phyloP scores from a whole-genome alignment of 2,329 filamentous ascomycete genomes.

The Nemania sp. region DNA sequence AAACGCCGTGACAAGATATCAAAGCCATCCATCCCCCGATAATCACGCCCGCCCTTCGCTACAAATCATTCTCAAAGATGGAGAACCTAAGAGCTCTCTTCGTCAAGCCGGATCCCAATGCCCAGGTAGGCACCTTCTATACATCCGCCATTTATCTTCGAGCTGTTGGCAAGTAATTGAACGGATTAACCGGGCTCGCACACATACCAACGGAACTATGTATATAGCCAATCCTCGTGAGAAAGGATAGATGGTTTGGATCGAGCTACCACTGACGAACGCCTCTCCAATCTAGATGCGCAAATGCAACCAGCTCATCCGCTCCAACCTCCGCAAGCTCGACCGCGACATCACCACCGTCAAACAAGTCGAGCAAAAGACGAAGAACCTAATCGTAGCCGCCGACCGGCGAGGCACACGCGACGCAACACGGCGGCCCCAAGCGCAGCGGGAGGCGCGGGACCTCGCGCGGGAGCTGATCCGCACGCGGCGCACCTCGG shows the following conservation, averaged over 20 bases:
- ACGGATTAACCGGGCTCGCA: not conserved
- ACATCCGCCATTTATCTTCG: not conserved
- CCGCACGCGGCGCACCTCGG: constrained; percentile 79
- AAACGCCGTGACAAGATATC: not conserved
- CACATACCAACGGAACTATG: not conserved
- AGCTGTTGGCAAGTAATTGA: not conserved
- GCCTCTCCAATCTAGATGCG: constrained; percentile 73
- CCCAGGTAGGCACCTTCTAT: constrained; percentile 73
- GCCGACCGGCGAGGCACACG: constrained; percentile 84
- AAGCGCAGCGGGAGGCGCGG: constrained; percentile 85
- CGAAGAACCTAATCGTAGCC: constrained; percentile 84
- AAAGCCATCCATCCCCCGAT: no score
- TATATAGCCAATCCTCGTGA: not conserved
- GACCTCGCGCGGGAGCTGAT: constrained; percentile 91
- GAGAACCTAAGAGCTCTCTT: constrained; percentile 88
- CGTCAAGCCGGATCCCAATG: constrained; percentile 91
- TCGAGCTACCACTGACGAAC: constrained; percentile 15
- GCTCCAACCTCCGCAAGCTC: constrained; percentile 89
- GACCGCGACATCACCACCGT: constrained; percentile 90
- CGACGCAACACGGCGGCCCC: constrained; percentile 81
- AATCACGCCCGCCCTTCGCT: not conserved
- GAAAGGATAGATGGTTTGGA: not conserved
- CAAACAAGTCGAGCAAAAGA: constrained; percentile 83
- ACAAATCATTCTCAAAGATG: constrained; percentile 66
- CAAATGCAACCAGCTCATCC: constrained; percentile 93